A percentile compares a stretch with the other conserved stretches of the same genome.
Evolutionary conservation across 768 basidiomycete species (phyloP).

Genomic region (Tulasnella sp.): DNA sequence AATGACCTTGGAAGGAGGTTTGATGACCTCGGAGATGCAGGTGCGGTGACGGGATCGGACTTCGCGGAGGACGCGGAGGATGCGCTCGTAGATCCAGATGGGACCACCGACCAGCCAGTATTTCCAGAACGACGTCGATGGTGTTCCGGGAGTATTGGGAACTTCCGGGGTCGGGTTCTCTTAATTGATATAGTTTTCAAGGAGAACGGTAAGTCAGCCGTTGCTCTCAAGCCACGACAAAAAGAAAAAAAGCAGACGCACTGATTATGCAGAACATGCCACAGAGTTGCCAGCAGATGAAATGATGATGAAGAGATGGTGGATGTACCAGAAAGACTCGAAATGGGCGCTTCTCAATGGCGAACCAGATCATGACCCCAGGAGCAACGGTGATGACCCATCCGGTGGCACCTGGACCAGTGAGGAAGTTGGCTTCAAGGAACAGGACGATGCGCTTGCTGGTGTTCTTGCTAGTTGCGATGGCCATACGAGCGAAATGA

Average conservation of each 20-base stretch:
- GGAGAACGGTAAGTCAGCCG: not conserved
- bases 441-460: constrained; percentile 59
- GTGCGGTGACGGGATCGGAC: constrained; percentile 80
- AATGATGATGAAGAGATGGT: constrained; percentile 85
- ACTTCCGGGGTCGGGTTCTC: constrained; percentile 58
- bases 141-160: constrained; percentile 79
- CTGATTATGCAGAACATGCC: constrained; percentile 95
- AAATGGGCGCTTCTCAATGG: constrained; percentile 79
- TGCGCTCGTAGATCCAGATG: constrained; percentile 80
- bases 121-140: constrained; percentile 94
- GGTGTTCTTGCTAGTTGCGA: constrained; percentile 67
- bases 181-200: too few relatives aligned
- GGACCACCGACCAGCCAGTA: constrained; percentile 86
- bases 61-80: too few relatives aligned
- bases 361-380: constrained; percentile 19
- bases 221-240: not conserved
- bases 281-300: constrained; percentile 89
- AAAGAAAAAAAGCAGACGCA: not conserved
- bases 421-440: constrained; percentile 23
- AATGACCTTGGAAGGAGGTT: constrained; percentile 44
- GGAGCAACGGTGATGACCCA: constrained; percentile 50
- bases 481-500: constrained; percentile 21
- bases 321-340: constrained; percentile 83
- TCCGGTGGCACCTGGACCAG: constrained; percentile 39
- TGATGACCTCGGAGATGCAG: not conserved